Percentiles rank a stretch among this genome's conserved stretches.
Conservation (phyloP, 176 grass and related monocot genomes). For the Aegilops sharonensis region DNA sequence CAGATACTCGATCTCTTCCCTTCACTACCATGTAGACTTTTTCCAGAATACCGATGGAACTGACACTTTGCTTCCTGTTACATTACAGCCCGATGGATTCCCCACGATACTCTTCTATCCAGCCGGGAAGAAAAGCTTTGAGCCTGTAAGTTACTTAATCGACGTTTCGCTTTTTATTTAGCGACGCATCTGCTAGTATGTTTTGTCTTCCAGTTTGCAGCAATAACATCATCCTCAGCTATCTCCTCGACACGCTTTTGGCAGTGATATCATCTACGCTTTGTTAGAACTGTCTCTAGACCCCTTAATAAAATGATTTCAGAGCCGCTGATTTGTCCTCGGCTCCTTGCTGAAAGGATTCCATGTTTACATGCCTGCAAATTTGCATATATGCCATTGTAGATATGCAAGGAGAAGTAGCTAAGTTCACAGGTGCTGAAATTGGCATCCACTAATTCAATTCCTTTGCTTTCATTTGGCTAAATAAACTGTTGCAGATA, state of each 20-base stretch:
- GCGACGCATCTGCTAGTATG: not conserved
- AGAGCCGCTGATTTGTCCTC: not conserved
- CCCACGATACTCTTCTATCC: conserved; percentile 95
- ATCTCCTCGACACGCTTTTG: not conserved
- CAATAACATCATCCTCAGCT: not conserved
- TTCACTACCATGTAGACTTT: too few relatives aligned
- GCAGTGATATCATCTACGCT: not conserved
- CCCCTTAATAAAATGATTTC: not conserved
- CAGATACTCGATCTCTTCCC: too few relatives aligned
- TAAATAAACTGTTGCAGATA: conserved; percentile 36
- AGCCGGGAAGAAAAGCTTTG: conserved; percentile 91
- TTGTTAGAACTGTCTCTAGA: not conserved
- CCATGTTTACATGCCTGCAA: not conserved
- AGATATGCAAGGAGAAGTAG: not conserved
- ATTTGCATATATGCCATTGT: not conserved
- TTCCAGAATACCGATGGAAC: not conserved
- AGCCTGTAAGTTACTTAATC: conserved; percentile 57
- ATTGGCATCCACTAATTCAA: not conserved
- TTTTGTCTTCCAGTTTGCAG: not conserved
- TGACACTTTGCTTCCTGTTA: conserved; percentile 28
- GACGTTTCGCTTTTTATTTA: not conserved
- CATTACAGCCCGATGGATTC: conserved; percentile 89
- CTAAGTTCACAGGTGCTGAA: too few relatives aligned
- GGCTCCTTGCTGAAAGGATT: not conserved
- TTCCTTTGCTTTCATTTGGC: not conserved